Base-by-base conservation (phyloP, 495 filamentous ascomycete genomes). In the Daldinia loculata region DNA sequence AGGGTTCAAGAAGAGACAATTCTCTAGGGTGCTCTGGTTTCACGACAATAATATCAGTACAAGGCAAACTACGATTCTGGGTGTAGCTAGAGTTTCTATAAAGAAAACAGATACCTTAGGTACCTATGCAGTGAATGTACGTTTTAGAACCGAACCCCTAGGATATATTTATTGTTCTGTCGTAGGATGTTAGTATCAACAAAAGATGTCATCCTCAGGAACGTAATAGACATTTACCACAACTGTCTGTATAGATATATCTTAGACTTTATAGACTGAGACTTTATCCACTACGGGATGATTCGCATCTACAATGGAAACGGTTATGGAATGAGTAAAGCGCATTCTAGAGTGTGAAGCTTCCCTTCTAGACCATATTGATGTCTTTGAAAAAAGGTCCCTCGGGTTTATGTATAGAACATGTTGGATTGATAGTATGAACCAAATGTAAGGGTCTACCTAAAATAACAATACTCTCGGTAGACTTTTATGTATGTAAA, bases 11-110 rank as follows among this genome's bases (percentile, higher is more conserved):
- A 24, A 52, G 27, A 61, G 19, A 41, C 32, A 57, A 11, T 4
- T 14, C 56, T 66, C 68, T 39, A 38, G 43, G 32, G 15, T 58
- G 26, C 62, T 71, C 68, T 17, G 15, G 48, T 61, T 29, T 58
- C 32, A 61, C 34, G 19, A 45, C 12, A 36, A 48, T 17, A 12
- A 26, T 22, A 12, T 32, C 2, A 6, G 26, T 53, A 30, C 56
- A 56, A 60, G 50, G 30, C 12, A 43, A 32, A 45, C 12, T 52
- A 41, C 38, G 12, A n/a, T 45, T 27, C 36, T 51, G 26, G 57
- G 11, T 11, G 38, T 52, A 62, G 17, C 34, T 58, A 58, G 56
- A 50, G 5, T 4, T 45, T 59, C 45, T 9, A 39, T 34, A 66
- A 22, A 34, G 2, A 30, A 61, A 24, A n/a, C 34, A 61, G 9